A percentile compares a stretch with the other conserved stretches of the same genome.
phyloP scores from a whole-genome alignment of 2,329 filamentous ascomycete genomes.

The Paecilomyces sp. region DNA sequence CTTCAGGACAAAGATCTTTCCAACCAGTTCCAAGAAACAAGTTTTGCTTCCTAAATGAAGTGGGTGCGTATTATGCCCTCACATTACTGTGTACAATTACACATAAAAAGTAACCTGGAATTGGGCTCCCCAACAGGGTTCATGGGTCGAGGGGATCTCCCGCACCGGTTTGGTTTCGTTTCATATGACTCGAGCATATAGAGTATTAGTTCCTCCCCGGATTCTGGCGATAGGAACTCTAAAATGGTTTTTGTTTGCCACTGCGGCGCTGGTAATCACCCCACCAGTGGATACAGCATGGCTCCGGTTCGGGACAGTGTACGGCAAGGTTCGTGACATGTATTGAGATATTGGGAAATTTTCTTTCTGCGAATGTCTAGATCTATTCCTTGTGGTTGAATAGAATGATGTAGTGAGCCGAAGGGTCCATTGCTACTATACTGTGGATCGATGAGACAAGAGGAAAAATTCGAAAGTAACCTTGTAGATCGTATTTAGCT shows the following conservation, averaged over 20 bases:
- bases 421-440: too few relatives aligned
- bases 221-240: not conserved
- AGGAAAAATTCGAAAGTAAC: too few relatives aligned
- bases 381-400: not conserved
- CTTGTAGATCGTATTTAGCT: too few relatives aligned
- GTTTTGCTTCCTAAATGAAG: too few relatives aligned
- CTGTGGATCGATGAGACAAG: too few relatives aligned
- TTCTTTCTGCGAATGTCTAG: not conserved
- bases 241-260: not conserved
- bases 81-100: too few relatives aligned
- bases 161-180: not conserved
- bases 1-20: too few relatives aligned
- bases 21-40: too few relatives aligned
- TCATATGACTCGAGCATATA: not conserved
- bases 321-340: not conserved
- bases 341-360: not conserved
- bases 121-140: not conserved
- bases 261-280: not conserved
- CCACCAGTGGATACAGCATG: not conserved
- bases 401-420: not conserved
- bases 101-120: too few relatives aligned
- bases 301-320: not conserved
- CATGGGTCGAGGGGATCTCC: not conserved
- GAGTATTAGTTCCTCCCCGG: too few relatives aligned
- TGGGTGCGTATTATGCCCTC: too few relatives aligned